Evolutionary conservation across 1,139 yeast genomes (phyloP).

Genomic region (Wickerhamomyces sp.): DNA sequence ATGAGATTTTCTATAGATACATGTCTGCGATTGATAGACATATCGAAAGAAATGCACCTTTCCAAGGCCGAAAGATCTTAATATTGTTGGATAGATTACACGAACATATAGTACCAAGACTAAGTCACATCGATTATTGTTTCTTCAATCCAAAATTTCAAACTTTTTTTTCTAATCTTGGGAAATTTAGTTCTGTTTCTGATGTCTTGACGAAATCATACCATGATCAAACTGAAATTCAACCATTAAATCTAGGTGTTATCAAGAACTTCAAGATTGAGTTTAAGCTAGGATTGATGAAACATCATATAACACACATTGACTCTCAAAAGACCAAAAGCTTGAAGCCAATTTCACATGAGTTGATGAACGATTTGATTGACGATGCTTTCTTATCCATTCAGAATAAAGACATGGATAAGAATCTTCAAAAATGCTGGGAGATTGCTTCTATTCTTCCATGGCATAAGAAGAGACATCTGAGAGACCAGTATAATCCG

Average conservation of each 20-base stretch:
- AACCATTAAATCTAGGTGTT: slow-evolving; percentile 28
- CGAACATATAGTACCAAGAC: slow-evolving; percentile 24
- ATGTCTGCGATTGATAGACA: slow-evolving; percentile 11
- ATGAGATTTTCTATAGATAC: slow-evolving; percentile 27
- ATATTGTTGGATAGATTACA: slow-evolving; percentile 27
- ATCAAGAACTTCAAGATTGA: slow-evolving; percentile 25
- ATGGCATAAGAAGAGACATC: neutral
- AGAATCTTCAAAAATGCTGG: slow-evolving; percentile 8
- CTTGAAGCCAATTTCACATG: slow-evolving; percentile 1
- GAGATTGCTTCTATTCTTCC: slow-evolving; percentile 2
- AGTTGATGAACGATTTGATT: slow-evolving; percentile 5
- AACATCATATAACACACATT: slow-evolving; percentile 8
- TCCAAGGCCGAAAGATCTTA: slow-evolving; percentile 16
- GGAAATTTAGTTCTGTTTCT: neutral
- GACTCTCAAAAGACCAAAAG: neutral
- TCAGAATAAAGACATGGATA: neutral
- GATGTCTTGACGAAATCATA: neutral
- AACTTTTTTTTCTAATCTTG: slow-evolving; percentile 5
- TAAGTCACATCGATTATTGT: slow-evolving; percentile 22
- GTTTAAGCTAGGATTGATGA: slow-evolving; percentile 22
- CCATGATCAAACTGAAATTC: slow-evolving; percentile 14
- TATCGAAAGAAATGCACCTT: slow-evolving; percentile 2
- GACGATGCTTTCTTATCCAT: slow-evolving; percentile 2
- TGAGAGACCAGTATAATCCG: neutral
- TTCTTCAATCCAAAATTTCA: slow-evolving; percentile 23